Evolutionary conservation across 768 basidiomycete genomes (phyloP), one percentile per base, ranked within the genome.

Genomic region (Leccinum fibrillosum): DNA sequence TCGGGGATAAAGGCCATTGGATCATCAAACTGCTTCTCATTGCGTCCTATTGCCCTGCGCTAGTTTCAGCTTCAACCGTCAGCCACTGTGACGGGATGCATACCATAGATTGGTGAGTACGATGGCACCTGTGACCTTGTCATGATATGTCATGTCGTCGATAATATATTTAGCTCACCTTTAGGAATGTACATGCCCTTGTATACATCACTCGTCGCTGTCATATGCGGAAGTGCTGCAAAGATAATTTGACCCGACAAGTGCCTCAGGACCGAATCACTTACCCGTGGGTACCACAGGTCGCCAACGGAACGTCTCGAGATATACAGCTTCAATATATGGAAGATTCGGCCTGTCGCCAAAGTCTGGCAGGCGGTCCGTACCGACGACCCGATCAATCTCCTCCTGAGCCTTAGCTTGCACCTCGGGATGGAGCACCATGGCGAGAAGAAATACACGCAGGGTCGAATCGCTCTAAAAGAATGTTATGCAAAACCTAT

Each of bases 1-100:
- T 85, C 82, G 6, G 86, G 85, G 25, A 77, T 74, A 71, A 86
- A 86, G 7, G 63, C 62, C 56, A 76, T 76, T 5, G 86, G 78
- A 34, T 85, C 76, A 7, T 78, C 77, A 69, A 84, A 87, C 44
- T 74, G 70, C 3, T 62, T 67, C 53, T 78, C 76, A 63, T 86
- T 81, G 55, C 82, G 84, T 17, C 78, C 72, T 35, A 80, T 78
- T 6, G 72, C 76, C 77, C 78, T 81, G 34, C 9, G 2, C 26
- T 5, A 23, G 23, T 3, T 0, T 71, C 42, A 63, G 39, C 32
- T 17, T 15, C 28, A 49, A 26, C 25, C 17, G 12, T 21, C 11
- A 2, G 5, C 1, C 15, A 10, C 32, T 12, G 26, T 10, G 7
- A 52, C 15, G 7, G 39, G 52, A 52, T 25, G 5, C 61, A 10